A percentile compares a stretch with the other conserved stretches of the same genome.
These are phyloP conservation scores for Mycena belliarum DNA, from an alignment of 768 basidiomycete species.

Conservation along the genomic window DNA sequence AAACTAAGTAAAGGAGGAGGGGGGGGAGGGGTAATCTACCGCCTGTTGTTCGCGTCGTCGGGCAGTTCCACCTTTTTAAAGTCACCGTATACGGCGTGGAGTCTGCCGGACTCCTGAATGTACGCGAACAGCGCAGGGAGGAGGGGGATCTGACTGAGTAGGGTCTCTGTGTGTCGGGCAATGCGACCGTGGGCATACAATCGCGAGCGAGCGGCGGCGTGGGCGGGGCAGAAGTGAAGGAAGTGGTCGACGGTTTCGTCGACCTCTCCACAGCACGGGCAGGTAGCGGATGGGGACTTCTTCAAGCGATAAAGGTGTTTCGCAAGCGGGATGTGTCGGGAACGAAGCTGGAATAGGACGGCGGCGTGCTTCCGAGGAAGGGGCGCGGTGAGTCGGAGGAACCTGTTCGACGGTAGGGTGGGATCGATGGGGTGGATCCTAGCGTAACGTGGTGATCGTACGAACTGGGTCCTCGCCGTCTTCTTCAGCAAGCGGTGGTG, in stretches of 20 bases:
- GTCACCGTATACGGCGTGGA: neutral
- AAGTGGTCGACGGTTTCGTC: neutral
- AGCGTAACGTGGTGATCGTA: neutral
- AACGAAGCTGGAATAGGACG: neutral
- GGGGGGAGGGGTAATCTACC: too few relatives aligned
- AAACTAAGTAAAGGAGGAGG: neutral
- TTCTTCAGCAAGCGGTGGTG: neutral
- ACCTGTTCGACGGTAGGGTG: neutral
- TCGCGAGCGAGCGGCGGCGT: neutral
- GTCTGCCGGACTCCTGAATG: neutral
- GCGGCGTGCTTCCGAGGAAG: neutral
- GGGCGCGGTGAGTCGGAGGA: neutral
- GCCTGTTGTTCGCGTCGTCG: too few relatives aligned
- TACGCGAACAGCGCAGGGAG: neutral
- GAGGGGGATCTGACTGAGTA: neutral
- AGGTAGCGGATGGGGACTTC: neutral
- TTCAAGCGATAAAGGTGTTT: neutral
- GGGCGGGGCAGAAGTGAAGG: neutral
- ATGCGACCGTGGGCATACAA: neutral
- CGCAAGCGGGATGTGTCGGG: neutral
- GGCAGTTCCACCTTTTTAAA: neutral
- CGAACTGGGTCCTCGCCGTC: neutral
- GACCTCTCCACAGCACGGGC: neutral
- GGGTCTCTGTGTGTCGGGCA: neutral
- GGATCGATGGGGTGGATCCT: neutral